Evolutionary conservation across 108 stramenopile species (phyloP).

Genomic region (Nitzschia sp.): DNA sequence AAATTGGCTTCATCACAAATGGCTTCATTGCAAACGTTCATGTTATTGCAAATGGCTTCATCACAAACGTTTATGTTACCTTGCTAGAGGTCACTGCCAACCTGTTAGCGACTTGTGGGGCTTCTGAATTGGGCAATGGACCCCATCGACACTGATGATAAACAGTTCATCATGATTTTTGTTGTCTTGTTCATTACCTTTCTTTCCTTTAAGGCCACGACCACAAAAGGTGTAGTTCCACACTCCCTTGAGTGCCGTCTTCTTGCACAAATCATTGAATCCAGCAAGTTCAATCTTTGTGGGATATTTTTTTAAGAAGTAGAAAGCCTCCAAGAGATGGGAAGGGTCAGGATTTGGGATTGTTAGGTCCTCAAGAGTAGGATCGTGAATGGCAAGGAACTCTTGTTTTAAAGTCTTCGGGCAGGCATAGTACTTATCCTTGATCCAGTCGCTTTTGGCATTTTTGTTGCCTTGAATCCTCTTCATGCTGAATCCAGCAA

Average conservation of each 20-base stretch:
- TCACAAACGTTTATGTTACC: no score
- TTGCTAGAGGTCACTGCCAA: no score
- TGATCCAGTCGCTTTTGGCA: background rate
- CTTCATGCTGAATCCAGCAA: background rate
- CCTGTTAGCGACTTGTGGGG: background rate
- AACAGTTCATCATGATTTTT: background rate
- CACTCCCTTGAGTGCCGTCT: background rate
- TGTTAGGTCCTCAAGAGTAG: background rate
- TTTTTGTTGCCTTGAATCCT: background rate
- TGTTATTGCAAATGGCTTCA: no score
- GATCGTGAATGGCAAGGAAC: background rate
- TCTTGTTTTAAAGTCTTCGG: background rate
- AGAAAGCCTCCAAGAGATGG: slow-evolving; percentile 6
- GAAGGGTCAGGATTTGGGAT: slow-evolving; percentile 1
- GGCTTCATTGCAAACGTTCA: no score
- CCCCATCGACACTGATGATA: slow-evolving; percentile 21
- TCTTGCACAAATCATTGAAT: background rate
- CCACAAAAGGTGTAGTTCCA: background rate
- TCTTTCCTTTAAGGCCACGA: slow-evolving; percentile 2
- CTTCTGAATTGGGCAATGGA: slow-evolving; percentile 13
- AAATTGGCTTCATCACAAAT: no score
- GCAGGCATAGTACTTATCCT: background rate
- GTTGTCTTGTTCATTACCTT: background rate
- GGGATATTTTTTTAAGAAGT: slow-evolving; percentile 10
- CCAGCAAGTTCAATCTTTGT: slow-evolving; percentile 3